Conservation (phyloP, 2,329 filamentous ascomycete genomes). For the Calonectria hongkongensis region DNA sequence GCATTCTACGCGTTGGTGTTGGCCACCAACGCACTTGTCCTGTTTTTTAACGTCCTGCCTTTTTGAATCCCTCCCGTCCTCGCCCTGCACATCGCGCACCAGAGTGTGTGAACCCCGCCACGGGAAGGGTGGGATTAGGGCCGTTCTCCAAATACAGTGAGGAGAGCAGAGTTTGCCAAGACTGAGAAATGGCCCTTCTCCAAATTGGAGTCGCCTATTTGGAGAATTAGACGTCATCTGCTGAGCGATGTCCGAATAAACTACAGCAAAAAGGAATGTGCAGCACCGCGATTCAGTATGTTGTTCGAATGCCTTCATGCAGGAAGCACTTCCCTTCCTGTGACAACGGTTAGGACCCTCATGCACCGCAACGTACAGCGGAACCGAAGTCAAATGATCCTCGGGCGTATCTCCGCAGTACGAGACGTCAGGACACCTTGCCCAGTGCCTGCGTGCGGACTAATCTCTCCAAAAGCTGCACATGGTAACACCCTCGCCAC, state of each 20-base stretch:
- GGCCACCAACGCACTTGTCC: not conserved
- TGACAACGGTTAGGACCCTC: constrained; percentile 13
- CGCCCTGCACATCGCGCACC: not conserved
- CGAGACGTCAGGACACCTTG: constrained; percentile 24
- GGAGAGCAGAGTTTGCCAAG: constrained; percentile 40
- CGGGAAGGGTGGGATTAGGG: constrained; percentile 8
- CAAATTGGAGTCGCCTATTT: constrained; percentile 40
- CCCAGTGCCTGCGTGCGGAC: constrained; percentile 23
- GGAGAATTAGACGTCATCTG: constrained; percentile 38
- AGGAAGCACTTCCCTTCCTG: constrained; percentile 7
- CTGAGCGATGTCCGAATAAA: not conserved
- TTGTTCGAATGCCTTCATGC: constrained; percentile 5
- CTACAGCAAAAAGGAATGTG: not conserved
- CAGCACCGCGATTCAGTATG: not conserved
- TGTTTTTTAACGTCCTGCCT: not conserved
- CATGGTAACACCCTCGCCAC: constrained; percentile 29
- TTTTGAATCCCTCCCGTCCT: not conserved
- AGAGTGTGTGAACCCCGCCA: constrained; percentile 26
- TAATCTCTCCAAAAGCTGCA: constrained; percentile 39
- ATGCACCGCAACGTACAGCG: constrained; percentile 30
- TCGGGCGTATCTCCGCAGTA: constrained; percentile 35
- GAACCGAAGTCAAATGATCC: constrained; percentile 36
- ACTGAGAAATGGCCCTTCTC: constrained; percentile 29
- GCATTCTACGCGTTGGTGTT: not conserved
- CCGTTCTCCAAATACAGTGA: constrained; percentile 49